Conservation (phyloP, 495 filamentous ascomycete genomes). For the Emericellopsis terricola region DNA sequence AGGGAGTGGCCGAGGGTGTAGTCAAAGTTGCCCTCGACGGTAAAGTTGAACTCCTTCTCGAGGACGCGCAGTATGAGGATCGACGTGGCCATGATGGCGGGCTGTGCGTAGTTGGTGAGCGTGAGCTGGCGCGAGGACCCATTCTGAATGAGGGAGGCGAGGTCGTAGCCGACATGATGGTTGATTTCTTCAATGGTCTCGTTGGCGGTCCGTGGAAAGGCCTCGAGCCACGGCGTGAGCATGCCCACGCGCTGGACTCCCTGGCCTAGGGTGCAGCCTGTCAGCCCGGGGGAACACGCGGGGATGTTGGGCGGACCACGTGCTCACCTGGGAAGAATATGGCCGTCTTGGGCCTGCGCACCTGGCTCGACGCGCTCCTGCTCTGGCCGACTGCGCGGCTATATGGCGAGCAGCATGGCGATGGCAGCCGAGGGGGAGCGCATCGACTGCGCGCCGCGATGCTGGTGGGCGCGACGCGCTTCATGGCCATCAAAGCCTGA, state of each 20-base stretch:
- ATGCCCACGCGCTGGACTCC: slow-evolving; percentile 92
- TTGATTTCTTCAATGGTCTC: slow-evolving; percentile 75
- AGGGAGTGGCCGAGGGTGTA: slow-evolving; percentile 82
- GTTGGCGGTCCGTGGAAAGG: slow-evolving; percentile 57
- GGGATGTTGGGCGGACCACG: no score
- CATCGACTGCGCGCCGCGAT: no score
- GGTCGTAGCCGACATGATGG: slow-evolving; percentile 41
- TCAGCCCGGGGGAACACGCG: not conserved
- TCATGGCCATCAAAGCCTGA: slow-evolving; percentile 2
- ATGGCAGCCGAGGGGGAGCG: no score
- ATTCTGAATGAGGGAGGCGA: slow-evolving; percentile 62
- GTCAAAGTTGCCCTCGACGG: slow-evolving; percentile 46
- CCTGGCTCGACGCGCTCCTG: slow-evolving; percentile 6
- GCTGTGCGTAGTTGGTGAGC: slow-evolving; percentile 75
- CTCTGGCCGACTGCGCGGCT: no score
- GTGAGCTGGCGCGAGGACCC: slow-evolving; percentile 63
- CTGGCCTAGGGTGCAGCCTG: slow-evolving; percentile 66
- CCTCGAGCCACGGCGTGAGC: slow-evolving; percentile 64
- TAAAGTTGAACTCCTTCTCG: slow-evolving; percentile 68
- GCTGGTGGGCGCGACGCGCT: slow-evolving; percentile 1
- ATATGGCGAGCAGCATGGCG: slow-evolving; percentile 2
- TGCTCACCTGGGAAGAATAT: slow-evolving; percentile 71
- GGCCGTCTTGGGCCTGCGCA: slow-evolving; percentile 43
- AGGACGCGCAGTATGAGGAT: slow-evolving; percentile 81
- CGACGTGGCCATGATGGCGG: slow-evolving; percentile 88